Base-by-base conservation (phyloP, 1,284 basidiomycete species). In the Phylloporus sp. region DNA sequence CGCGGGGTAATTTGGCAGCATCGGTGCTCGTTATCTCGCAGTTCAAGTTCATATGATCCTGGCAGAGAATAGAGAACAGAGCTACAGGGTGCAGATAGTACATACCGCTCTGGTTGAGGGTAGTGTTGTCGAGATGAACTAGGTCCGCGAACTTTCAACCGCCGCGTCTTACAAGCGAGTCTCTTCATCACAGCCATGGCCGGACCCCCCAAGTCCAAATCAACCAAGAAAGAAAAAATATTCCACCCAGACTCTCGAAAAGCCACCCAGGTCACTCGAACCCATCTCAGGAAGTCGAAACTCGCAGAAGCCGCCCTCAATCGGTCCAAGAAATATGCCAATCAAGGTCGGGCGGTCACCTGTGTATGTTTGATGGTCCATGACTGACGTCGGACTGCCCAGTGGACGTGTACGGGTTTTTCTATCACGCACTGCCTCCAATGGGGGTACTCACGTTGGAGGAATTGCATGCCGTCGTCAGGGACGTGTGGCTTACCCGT, bases 231-330 rank as follows among this genome's bases (percentile, higher is more conserved):
- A 77, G 90, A 92, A 70, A 93, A 93, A 70, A 70, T 93, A 15
- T 90, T 90, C 67, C 92, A 94, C 72, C 92, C 92, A 6, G 81
- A 88, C 59, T 94, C 92, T 34, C 82, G 92, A 64, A 93, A 93
- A 82, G 94, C 95, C 4, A 87, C 84, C 24, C 94, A 95, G 74
- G 82, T 95, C 15, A 83, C 86, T 24, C 86, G 94, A 42, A 84
- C 87, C 58, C 85, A 90, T 57, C 78, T 94, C 29, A 84, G 94
- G 62, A 90, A 90, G 68, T 82, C 83, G 29, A 95, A 91, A 76
- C 81, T 95, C 26, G 82, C 81, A 22, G 84, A 85, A 66, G 80
- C 84, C 54, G 78, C 82, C 29, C 78, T 81, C 58, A 85, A 89
- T 75, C 82, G 91, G 63, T 69, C 70, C 17, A 82, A 87, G 71